phyloP scores from a whole-genome alignment of 2,329 filamentous ascomycete species.

The Ceratocystis diversiconidia region DNA sequence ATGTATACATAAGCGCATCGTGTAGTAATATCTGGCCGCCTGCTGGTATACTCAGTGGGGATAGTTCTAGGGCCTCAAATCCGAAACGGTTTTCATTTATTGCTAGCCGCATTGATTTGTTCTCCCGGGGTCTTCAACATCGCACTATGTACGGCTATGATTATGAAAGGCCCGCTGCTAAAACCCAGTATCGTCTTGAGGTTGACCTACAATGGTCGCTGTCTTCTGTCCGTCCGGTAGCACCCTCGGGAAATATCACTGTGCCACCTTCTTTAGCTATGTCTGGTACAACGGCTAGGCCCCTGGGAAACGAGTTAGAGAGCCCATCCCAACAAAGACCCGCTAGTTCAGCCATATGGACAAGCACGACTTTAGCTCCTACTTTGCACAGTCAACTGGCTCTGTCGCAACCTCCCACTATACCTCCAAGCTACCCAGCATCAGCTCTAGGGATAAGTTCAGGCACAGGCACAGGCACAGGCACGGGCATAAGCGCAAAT shows the following conservation, averaged over 20 bases:
- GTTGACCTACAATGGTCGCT: constrained; percentile 7
- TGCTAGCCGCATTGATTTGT: constrained; percentile 15
- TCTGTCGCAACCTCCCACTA: neutral
- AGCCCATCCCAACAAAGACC: neutral
- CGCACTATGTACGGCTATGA: constrained; percentile 13
- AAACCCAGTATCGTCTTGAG: constrained; percentile 11
- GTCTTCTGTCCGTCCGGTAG: neutral
- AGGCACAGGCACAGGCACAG: neutral
- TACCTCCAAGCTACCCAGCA: neutral
- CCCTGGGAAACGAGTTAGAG: neutral
- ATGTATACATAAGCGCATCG: constrained; percentile 39
- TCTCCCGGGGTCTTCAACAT: constrained; percentile 7
- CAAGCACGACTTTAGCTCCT: neutral
- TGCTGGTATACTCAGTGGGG: constrained; percentile 24
- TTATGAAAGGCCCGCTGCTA: neutral
- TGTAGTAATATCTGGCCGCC: constrained; percentile 40
- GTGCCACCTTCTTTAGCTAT: neutral
- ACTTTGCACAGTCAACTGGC: neutral
- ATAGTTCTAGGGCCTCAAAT: neutral
- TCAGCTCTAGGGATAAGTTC: neutral
- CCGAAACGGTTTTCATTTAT: constrained; percentile 10
- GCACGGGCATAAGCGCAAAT: neutral
- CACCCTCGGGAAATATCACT: neutral
- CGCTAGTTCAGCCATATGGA: neutral
- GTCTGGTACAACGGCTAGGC: neutral